Evolutionary conservation across 2,329 filamentous ascomycete species (phyloP).

Genomic region (Alternaria incomplexa): DNA sequence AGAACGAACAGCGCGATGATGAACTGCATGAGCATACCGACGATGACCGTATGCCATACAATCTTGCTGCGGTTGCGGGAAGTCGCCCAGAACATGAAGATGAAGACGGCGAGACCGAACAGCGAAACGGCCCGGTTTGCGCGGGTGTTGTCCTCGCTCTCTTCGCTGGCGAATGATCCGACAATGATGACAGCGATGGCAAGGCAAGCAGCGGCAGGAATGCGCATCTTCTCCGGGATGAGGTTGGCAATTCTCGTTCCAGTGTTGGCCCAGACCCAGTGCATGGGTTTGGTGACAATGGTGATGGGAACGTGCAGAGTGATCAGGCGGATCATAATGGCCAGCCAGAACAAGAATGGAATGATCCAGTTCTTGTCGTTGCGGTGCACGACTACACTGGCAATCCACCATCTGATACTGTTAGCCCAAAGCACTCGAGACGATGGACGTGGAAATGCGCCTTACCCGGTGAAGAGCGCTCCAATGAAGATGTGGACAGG

Average conservation of each 20-base stretch:
- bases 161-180: slow-evolving; percentile 75
- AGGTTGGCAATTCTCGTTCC: slow-evolving; percentile 63
- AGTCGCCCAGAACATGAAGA: slow-evolving; percentile 70
- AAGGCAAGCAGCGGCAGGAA: slow-evolving; percentile 66
- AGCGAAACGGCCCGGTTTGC: slow-evolving; percentile 81
- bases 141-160: slow-evolving; percentile 77
- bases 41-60: slow-evolving; percentile 67
- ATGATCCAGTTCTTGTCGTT: slow-evolving; percentile 80
- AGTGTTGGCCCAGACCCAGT: slow-evolving; percentile 70
- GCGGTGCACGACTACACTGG: slow-evolving; percentile 73
- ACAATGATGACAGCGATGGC: slow-evolving; percentile 77
- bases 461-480: slow-evolving; percentile 61
- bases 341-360: slow-evolving; percentile 81
- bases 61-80: slow-evolving; percentile 70
- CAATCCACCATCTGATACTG: slow-evolving; percentile 72
- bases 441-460: slow-evolving; percentile 4
- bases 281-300: slow-evolving; percentile 70
- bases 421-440: slow-evolving; percentile 23
- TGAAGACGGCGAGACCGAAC: slow-evolving; percentile 76
- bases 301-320: slow-evolving; percentile 75
- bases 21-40: slow-evolving; percentile 88
- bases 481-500: slow-evolving; percentile 51
- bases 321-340: slow-evolving; percentile 74
- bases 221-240: slow-evolving; percentile 71
- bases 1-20: slow-evolving; percentile 88